Conservation (phyloP, 805 yeast genomes). For the Starmerella scarabaei region DNA sequence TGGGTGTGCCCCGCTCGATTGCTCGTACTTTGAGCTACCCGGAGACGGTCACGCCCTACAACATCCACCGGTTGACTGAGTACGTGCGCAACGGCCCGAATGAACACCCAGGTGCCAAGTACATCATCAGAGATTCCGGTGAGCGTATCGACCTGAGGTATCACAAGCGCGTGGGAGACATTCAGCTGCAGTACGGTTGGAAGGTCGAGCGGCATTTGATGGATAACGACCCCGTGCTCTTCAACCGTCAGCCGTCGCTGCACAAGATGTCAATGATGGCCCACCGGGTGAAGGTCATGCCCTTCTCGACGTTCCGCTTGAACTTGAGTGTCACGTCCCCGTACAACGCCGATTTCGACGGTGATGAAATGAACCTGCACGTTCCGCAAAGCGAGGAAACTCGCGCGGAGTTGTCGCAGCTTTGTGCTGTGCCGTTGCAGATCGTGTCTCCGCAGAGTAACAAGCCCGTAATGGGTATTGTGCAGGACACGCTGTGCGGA, state of each 20-base stretch:
- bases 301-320: slow-evolving; percentile 92
- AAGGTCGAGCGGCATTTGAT: slow-evolving; percentile 95
- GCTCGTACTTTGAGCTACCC: slow-evolving; percentile 94
- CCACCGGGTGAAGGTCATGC: slow-evolving; percentile 96
- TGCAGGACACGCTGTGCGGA: slow-evolving; percentile 97
- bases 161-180: slow-evolving; percentile 96
- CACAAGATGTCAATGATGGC: slow-evolving; percentile 99
- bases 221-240: slow-evolving; percentile 95
- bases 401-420: slow-evolving; percentile 85
- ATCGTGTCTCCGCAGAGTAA: slow-evolving; percentile 97
- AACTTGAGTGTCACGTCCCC: slow-evolving; percentile 96
- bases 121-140: slow-evolving; percentile 95
- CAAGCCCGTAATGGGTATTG: slow-evolving; percentile 99
- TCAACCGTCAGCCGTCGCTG: slow-evolving; percentile 97
- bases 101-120: slow-evolving; percentile 99
- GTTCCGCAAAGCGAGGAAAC: slow-evolving; percentile 98
- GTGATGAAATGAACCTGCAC: slow-evolving; percentile 99
- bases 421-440: slow-evolving; percentile 94
- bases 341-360: slow-evolving; percentile 99
- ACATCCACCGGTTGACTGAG: slow-evolving; percentile 85
- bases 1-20: slow-evolving; percentile 95
- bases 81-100: slow-evolving; percentile 95
- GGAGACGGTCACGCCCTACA: slow-evolving; percentile 94
- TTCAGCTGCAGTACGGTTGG: slow-evolving; percentile 97
- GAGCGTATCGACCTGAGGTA: slow-evolving; percentile 96